Evolutionary conservation across 352 stramenopile species (phyloP).

Genomic region (Globisporangium spinosum): DNA sequence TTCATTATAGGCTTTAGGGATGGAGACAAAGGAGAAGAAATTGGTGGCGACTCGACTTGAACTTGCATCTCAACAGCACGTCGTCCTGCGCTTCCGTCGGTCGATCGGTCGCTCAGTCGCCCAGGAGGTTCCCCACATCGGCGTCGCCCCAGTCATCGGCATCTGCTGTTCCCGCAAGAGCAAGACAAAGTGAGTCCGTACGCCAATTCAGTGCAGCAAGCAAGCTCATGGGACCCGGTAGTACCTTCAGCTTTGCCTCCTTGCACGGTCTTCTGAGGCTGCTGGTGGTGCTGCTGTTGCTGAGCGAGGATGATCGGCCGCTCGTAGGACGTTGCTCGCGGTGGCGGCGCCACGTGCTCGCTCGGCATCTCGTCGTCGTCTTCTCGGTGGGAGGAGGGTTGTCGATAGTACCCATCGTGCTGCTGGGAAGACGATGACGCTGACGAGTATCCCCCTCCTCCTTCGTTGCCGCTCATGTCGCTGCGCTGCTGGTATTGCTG

Average conservation of each 20-base stretch:
- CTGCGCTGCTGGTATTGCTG: constrained; percentile 26
- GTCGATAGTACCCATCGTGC: constrained; percentile 17
- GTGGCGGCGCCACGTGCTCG: constrained; percentile 39
- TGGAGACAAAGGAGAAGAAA: background rate
- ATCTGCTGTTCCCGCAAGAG: constrained; percentile 28
- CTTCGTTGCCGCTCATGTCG: constrained; percentile 15
- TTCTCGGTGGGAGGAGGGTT: constrained; percentile 21
- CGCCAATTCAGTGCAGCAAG: constrained; percentile 13
- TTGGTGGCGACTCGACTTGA: background rate
- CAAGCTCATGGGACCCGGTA: constrained; percentile 3
- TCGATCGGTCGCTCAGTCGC: constrained; percentile 32
- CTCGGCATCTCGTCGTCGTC: constrained; percentile 23
- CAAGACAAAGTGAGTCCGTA: constrained; percentile 12
- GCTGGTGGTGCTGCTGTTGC: constrained; percentile 16
- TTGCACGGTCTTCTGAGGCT: constrained; percentile 25
- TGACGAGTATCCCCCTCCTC: background rate
- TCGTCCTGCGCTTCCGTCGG: background rate
- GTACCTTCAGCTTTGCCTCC: constrained; percentile 56
- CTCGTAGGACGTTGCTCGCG: constrained; percentile 31
- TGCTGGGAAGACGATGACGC: background rate
- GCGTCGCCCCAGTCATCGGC: constrained; percentile 79
- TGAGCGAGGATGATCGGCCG: constrained; percentile 13
- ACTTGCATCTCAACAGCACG: background rate
- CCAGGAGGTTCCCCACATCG: constrained; percentile 70
- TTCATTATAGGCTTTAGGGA: constrained; percentile 5